Percentiles rank a stretch among this genome's conserved stretches.
Conservation (phyloP, 2,329 filamentous ascomycete species). For the Leptosphaerulina australis region DNA sequence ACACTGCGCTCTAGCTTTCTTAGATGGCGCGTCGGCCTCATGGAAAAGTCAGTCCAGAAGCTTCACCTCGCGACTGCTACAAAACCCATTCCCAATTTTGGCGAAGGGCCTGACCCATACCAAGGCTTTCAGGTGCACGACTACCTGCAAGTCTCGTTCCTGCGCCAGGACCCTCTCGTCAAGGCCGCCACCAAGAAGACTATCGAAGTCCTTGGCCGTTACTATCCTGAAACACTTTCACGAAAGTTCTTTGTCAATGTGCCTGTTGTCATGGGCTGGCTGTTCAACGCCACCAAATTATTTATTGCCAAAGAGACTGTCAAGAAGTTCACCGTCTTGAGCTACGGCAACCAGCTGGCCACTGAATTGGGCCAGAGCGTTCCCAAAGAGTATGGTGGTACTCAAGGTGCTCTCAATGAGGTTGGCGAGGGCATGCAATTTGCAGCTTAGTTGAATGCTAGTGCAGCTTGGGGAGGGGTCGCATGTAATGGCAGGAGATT, state of each 20-base stretch:
- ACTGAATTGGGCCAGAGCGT: constrained; percentile 69
- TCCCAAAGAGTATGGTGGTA: constrained; percentile 80
- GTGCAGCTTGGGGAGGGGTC: background rate
- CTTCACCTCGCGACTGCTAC: constrained; percentile 74
- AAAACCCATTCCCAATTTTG: constrained; percentile 71
- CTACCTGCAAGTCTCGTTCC: constrained; percentile 85
- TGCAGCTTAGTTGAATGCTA: constrained; percentile 12
- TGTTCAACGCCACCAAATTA: constrained; percentile 56
- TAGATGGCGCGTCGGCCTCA: constrained; percentile 85
- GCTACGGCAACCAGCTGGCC: constrained; percentile 69
- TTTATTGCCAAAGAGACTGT: constrained; percentile 57
- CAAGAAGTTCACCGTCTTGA: constrained; percentile 57
- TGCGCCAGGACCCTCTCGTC: constrained; percentile 77
- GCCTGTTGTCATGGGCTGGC: constrained; percentile 85
- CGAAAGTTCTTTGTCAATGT: constrained; percentile 98
- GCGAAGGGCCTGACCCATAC: constrained; percentile 74
- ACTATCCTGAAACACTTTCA: constrained; percentile 86
- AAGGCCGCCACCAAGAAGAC: constrained; percentile 79
- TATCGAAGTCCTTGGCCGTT: constrained; percentile 78
- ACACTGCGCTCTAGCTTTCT: constrained; percentile 69
- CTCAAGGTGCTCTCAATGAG: constrained; percentile 60
- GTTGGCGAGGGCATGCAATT: constrained; percentile 52
- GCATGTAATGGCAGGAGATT: constrained; percentile 29
- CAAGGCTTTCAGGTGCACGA: constrained; percentile 94
- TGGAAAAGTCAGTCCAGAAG: constrained; percentile 82